Percentiles rank a stretch among this genome's conserved stretches.
These are phyloP conservation scores for Phalaenopsis aphrodite DNA, from an alignment of 106 monocot genomes.

Conservation along the genomic window DNA sequence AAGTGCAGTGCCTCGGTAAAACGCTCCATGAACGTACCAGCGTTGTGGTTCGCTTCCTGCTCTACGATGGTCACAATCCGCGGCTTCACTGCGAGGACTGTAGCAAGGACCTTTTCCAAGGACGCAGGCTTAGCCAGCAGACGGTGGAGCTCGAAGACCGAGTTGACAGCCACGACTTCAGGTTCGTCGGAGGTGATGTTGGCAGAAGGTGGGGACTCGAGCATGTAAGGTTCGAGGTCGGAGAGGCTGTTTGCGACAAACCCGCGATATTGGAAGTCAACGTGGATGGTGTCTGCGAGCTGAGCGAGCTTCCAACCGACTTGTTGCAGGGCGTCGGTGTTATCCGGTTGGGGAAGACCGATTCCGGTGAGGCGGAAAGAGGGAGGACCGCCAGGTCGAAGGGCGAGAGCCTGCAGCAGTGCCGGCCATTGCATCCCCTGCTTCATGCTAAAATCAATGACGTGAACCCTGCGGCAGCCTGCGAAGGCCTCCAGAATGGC, in stretches of 20 bases:
- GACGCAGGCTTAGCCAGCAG: conserved; percentile 47
- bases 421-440: conserved; percentile 98
- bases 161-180: conserved; percentile 69
- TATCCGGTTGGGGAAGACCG: conserved; percentile 70
- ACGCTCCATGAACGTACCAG: conserved; percentile 51
- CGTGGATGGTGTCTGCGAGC: conserved; percentile 61
- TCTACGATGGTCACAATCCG: conserved; percentile 73
- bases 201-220: conserved; percentile 11
- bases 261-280: conserved; percentile 69
- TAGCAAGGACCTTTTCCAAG: conserved; percentile 40
- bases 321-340: conserved; percentile 57
- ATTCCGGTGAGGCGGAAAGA: conserved; percentile 81
- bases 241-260: conserved; percentile 56
- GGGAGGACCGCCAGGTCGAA: conserved; percentile 80
- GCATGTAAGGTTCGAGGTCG: conserved; percentile 73
- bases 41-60: conserved; percentile 92
- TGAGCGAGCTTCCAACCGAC: conserved; percentile 84
- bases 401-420: conserved; percentile 80
- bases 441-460: conserved; percentile 91
- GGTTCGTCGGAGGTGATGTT: conserved; percentile 13
- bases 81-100: conserved; percentile 46
- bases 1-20: conserved; percentile 94
- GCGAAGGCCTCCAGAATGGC: conserved; percentile 90
- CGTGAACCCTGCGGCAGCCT: conserved; percentile 62
- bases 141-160: conserved; percentile 80